A percentile compares a stretch with the other conserved stretches of the same genome.
phyloP scores from a whole-genome alignment of 1,284 basidiomycete species.

The Abortiporus biennis region DNA sequence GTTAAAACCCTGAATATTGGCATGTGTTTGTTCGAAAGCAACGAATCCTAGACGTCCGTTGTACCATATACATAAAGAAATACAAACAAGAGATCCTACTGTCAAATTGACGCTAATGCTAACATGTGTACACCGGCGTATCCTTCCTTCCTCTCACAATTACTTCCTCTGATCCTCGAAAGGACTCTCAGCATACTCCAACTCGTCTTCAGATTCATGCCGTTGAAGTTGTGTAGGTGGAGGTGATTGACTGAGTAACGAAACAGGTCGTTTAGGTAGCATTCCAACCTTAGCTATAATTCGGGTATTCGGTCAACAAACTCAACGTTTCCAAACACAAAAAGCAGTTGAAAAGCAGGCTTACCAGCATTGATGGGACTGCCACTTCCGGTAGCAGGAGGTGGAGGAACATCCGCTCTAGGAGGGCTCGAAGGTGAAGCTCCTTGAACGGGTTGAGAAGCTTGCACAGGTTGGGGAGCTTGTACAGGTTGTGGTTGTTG shows the following conservation, averaged over 20 bases:
- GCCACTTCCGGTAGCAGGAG: slow-evolving; percentile 21
- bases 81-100: too few species aligned
- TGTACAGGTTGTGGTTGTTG: neutral
- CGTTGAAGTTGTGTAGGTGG: slow-evolving; percentile 23
- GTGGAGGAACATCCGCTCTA: slow-evolving; percentile 19
- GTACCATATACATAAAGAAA: neutral
- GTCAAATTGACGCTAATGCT: too few species aligned
- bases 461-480: neutral
- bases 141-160: too few species aligned
- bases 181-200: slow-evolving; percentile 65
- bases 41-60: too few species aligned
- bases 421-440: slow-evolving; percentile 15
- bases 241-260: slow-evolving; percentile 42
- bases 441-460: slow-evolving; percentile 3
- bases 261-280: slow-evolving; percentile 68
- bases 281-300: slow-evolving; percentile 57
- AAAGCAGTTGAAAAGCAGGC: slow-evolving; percentile 6
- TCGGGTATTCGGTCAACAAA: too few species aligned
- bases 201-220: slow-evolving; percentile 37
- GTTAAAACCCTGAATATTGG: too few species aligned
- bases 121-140: too few species aligned
- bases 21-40: too few species aligned
- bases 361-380: slow-evolving; percentile 27
- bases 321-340: slow-evolving; percentile 5
- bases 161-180: slow-evolving; percentile 44